These are phyloP conservation scores for Penicillium cataractarum DNA, from an alignment of 495 filamentous ascomycete genomes.

Conservation along the genomic window DNA sequence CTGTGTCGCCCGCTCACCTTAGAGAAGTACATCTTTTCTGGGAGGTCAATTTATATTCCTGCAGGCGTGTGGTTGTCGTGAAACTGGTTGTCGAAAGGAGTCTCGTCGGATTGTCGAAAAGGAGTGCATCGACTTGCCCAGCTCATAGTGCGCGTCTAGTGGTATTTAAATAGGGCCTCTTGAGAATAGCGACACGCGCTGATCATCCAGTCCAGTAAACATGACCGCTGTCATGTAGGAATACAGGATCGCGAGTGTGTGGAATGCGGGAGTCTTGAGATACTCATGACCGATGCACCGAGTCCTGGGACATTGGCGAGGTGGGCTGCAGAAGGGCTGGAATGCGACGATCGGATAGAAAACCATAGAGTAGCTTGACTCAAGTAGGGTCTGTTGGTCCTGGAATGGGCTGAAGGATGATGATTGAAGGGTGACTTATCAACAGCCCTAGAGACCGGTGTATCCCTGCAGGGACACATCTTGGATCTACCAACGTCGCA, in stretches of 20 bases:
- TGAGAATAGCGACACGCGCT: conserved; percentile 7
- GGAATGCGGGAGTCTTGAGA: conserved; percentile 18
- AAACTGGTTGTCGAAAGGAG: conserved; percentile 9
- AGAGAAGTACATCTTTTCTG: conserved; percentile 24
- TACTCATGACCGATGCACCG: background rate
- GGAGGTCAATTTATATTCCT: conserved; percentile 9
- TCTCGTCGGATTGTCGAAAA: background rate
- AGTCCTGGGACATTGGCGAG: conserved; percentile 1
- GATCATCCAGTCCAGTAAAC: conserved; percentile 17
- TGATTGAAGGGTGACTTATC: background rate
- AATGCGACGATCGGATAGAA: conserved; percentile 15
- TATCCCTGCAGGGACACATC: conserved; percentile 6
- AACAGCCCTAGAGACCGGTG: background rate
- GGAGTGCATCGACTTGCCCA: background rate
- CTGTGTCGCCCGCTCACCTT: conserved; percentile 8
- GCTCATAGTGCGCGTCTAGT: background rate
- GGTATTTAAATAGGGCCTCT: conserved; percentile 21
- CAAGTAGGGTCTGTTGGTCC: background rate
- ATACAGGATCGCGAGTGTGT: background rate
- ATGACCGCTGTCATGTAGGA: background rate
- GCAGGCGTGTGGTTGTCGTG: conserved; percentile 8
- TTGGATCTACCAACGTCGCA: conserved; percentile 15
- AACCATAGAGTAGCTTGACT: background rate
- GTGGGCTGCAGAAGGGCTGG: conserved; percentile 15
- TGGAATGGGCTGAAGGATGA: background rate